A percentile compares a stretch with the other conserved stretches of the same genome.
These are phyloP conservation scores for Clitocybe nebularis DNA, from an alignment of 1,284 basidiomycete genomes.

Conservation along the genomic window DNA sequence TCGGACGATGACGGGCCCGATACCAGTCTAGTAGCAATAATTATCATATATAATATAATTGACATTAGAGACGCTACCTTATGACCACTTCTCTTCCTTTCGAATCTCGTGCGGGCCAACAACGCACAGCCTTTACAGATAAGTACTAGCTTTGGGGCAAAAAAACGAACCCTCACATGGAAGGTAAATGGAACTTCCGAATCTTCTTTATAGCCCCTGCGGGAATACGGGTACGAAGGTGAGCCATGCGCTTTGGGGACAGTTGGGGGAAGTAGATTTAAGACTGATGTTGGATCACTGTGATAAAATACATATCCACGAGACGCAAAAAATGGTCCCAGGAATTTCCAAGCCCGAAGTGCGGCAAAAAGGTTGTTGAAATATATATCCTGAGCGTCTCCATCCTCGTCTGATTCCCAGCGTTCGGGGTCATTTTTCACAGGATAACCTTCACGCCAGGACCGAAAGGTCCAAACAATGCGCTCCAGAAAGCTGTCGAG, in stretches of 20 bases:
- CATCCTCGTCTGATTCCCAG: not conserved
- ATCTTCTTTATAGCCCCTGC: conserved; percentile 1
- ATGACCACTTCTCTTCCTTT: conserved; percentile 15
- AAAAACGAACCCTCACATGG: conserved; percentile 2
- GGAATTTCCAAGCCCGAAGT: conserved; percentile 11
- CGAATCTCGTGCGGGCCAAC: conserved; percentile 8
- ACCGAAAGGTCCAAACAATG: conserved; percentile 6
- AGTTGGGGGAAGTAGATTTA: conserved; percentile 1
- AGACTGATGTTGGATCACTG: not conserved
- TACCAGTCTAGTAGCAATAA: conserved; percentile 4
- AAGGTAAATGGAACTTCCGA: conserved; percentile 2
- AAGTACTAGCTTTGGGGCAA: not conserved
- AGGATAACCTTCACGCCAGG: conserved; percentile 6
- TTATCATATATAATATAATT: not conserved
- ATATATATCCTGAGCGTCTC: not conserved
- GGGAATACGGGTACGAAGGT: conserved; percentile 1
- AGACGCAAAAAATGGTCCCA: conserved; percentile 13
- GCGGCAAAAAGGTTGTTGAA: not conserved
- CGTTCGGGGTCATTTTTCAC: not conserved
- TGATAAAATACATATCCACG: conserved; percentile 13
- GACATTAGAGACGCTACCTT: conserved; percentile 4
- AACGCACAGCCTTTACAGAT: not conserved
- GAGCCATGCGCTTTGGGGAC: not conserved
- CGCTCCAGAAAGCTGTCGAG: not conserved
- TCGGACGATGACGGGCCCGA: conserved; percentile 8